Evolutionary conservation across 2,329 filamentous ascomycete species (phyloP), one percentile per base, ranked within the genome.

Genomic region (Aspergillus texensis): DNA sequence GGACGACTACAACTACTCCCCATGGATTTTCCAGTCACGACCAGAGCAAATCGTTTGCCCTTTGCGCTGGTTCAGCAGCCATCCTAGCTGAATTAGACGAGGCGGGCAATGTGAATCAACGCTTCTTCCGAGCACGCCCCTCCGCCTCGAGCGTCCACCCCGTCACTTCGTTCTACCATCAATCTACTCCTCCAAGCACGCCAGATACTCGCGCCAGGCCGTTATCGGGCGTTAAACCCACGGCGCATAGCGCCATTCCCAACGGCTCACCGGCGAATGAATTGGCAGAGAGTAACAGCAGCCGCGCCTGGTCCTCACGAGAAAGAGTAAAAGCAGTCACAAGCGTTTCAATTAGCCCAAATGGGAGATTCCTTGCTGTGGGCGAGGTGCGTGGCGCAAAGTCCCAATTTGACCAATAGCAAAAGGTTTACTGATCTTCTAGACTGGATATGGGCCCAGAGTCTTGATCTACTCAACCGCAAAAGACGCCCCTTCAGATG

Each of bases 261-360:
- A 78, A 78, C 60, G 79, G 76, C 9, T 84, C 85, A 19, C 82
- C 85, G 9, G 77, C 76, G 6, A 78, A 76, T 58, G 85, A 87
- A 61, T 82, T 81, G 75, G 73, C 75, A 16, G 94, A 97, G 55
- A 83, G 80, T 36, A 81, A 80, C 8, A 80, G 74, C 46, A 88
- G 86, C 58, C 92, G 89, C 75, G 92, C 90, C 14, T 94, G 92
- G 90, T 93, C 92, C 1, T 95, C 92, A 61, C 88, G 92, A 68
- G 95, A 98, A 77, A 88, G 93, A 68, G 94, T 98, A 75, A 98
- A 98, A 80, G 92, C 95, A 21, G 93, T 94, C 2, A 97, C 94
- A 6, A 96, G 94, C 73, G 86, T 99, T 30, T 90, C 93, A 26
- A 85, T 99, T 68, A 97, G 93, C 74, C 88, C 89, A 1, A 93